These are phyloP conservation scores for Diphasiastrum complanatum DNA, from an alignment of 83 land plant genomes.

Conservation along the genomic window DNA sequence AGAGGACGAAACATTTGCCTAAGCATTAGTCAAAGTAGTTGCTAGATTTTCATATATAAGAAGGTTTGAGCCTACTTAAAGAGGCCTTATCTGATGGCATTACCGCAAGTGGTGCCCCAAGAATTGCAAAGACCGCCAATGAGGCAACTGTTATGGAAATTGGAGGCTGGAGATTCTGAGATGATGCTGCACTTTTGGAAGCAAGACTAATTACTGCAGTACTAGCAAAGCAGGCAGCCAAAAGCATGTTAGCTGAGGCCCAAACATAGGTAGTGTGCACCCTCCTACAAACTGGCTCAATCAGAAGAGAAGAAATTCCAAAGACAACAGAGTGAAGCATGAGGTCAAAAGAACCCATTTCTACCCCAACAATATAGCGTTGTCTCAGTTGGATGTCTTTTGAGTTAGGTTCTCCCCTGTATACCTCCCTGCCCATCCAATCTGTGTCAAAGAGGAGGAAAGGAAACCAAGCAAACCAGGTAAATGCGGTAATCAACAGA, in stretches of 20 bases:
- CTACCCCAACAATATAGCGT: neutral
- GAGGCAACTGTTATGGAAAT: neutral
- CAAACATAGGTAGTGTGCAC: neutral
- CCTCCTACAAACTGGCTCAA: neutral
- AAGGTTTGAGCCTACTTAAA: too few species aligned
- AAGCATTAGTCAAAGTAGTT: too few species aligned
- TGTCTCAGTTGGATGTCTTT: neutral
- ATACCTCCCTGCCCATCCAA: constrained; percentile 5
- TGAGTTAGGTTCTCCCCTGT: constrained; percentile 1
- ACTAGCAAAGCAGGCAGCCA: constrained; percentile 1
- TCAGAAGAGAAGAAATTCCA: constrained; percentile 1
- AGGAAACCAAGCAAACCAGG: too few species aligned
- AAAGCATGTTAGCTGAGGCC: neutral
- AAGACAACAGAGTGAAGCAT: constrained; percentile 7
- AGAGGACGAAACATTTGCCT: too few species aligned
- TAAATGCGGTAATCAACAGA: constrained; percentile 1
- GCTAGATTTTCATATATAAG: too few species aligned
- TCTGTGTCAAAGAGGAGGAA: too few species aligned
- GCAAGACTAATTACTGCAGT: too few species aligned
- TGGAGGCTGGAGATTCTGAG: neutral
- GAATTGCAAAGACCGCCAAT: neutral
- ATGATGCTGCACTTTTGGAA: too few species aligned
- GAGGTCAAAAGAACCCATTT: constrained; percentile 9
- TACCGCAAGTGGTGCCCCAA: constrained; percentile 9
- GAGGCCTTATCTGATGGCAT: too few species aligned